These are phyloP conservation scores for Gillenia trifoliata DNA, from an alignment of 306 rosid species.

Conservation along the genomic window DNA sequence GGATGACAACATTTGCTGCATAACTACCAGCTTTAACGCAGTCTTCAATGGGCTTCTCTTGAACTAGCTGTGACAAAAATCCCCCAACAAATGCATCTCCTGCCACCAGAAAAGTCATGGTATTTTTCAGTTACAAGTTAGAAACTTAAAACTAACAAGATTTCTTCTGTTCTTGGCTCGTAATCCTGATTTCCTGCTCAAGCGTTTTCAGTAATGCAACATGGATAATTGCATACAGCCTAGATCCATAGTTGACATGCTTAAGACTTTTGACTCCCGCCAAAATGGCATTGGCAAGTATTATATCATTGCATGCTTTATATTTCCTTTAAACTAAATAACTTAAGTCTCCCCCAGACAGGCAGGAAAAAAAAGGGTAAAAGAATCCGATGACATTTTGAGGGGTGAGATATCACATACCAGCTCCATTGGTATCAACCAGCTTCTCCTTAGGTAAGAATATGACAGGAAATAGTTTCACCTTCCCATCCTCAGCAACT, in stretches of 20 bases:
- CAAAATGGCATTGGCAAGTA: no score
- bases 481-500: slow-evolving; percentile 92
- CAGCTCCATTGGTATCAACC: slow-evolving; percentile 95
- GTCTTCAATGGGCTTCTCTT: slow-evolving; percentile 67
- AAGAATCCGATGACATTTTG: not conserved
- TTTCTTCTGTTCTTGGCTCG: not conserved
- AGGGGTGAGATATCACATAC: slow-evolving; percentile 30
- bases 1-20: slow-evolving; percentile 84
- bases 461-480: slow-evolving; percentile 57
- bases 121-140: no score
- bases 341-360: no score
- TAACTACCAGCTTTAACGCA: slow-evolving; percentile 83
- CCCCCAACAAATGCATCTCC: slow-evolving; percentile 99
- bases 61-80: slow-evolving; percentile 76
- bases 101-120: not conserved
- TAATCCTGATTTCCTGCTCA: not conserved
- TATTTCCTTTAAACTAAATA: no score
- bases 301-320: no score
- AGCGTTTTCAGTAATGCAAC: not conserved
- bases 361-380: not conserved
- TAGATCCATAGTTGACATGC: no score
- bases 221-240: not conserved
- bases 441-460: slow-evolving; percentile 77
- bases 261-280: no score
- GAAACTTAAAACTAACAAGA: not conserved